phyloP scores from a whole-genome alignment of 768 basidiomycete genomes.

The Panellus pusillus region DNA sequence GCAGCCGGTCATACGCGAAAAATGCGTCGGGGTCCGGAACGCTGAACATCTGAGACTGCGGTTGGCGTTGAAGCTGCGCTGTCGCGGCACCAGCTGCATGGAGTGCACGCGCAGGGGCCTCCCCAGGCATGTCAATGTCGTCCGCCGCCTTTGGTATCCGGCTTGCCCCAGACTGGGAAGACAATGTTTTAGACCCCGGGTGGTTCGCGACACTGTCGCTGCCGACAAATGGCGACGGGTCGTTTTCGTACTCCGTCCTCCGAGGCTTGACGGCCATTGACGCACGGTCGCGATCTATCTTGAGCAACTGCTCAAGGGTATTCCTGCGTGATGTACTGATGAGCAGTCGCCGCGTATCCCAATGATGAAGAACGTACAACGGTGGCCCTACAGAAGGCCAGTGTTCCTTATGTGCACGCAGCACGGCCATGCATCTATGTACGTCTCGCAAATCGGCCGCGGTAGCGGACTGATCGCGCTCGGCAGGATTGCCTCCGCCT shows the following conservation, averaged over 20 bases:
- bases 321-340: neutral
- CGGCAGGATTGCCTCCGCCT: too few species aligned
- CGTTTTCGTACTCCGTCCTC: neutral
- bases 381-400: constrained; percentile 2
- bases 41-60: neutral
- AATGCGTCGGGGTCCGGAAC: too few species aligned
- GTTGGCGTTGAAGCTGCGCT: neutral
- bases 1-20: too few species aligned
- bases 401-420: neutral
- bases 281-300: neutral
- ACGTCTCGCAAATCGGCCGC: constrained; percentile 1
- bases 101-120: constrained; percentile 1
- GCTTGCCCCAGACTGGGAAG: neutral
- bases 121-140: neutral
- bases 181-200: neutral
- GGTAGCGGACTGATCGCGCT: neutral
- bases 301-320: constrained; percentile 10
- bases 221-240: neutral
- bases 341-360: neutral
- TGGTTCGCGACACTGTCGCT: neutral
- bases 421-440: neutral
- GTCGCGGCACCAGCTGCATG: neutral
- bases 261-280: neutral
- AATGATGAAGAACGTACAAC: neutral
- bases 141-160: neutral